Base-by-base conservation (phyloP, 306 rosid genomes). In the Ormosia semicastrata region DNA sequence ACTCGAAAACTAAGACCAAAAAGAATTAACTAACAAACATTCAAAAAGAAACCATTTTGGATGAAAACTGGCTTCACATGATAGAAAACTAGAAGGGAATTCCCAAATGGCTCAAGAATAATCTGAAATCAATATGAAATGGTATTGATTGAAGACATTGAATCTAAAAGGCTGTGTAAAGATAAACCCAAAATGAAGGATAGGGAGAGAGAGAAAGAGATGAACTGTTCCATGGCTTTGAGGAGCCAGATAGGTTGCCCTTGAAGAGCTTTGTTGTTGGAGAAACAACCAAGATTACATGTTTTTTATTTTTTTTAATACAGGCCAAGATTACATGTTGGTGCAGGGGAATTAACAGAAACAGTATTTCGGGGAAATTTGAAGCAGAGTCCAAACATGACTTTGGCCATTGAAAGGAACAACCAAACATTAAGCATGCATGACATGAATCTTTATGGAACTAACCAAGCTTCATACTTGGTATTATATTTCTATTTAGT, bases 221-320 rank as follows among this genome's bases (percentile, higher is more conserved):
- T 89, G 29, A 43, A 93, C 98, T 85, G 92, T 81, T 93, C 94
- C 98, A 93, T 91, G 85, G 97, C 98, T 88, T 95, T 93, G 86
- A 24, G 24, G 24, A 93, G 94, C 98, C 98, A 95, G 47, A 87
- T 57, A 14, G 98, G 97, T 85, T 95, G 54, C 99, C 99, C 87
- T 91, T 93, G 30, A 93, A 95, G 13, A 95, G 93, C 94, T 91
- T 95, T 85, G 89, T 83, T 18, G 98, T 89, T 50, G 82, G 86
- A 17, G 82, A 71, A 67, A 95, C 17, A 60, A 44, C 49, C 66
- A 66, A 29, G 6, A n/a, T n/a, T 44, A 47, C 63, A 76, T 33
- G 2, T 24, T 24, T 24, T 24, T 24, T 33, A 1, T 24, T 24
- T 24, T 24, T 24, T 24, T 24, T 24, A 24, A 24, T 24, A 24